phyloP scores from a whole-genome alignment of 306 rosid species.

The Vigna unguiculata region DNA sequence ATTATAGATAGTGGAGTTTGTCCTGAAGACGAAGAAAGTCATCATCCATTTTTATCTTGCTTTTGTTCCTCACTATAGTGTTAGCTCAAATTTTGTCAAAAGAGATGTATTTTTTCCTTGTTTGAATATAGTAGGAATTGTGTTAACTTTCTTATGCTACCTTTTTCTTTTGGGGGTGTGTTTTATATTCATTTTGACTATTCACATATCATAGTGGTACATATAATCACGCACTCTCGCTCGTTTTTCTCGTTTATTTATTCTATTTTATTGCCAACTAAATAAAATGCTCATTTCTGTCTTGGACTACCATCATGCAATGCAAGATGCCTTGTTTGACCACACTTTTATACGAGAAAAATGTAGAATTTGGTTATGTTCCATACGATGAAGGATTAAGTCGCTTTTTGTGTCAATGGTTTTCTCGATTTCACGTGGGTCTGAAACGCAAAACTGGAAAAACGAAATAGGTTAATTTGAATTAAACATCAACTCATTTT shows the following conservation, averaged over 20 bases:
- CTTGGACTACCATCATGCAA: neutral
- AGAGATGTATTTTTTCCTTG: conserved; percentile 26
- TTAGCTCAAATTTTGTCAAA: conserved; percentile 48
- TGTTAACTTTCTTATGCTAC: neutral
- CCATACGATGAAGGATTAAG: neutral
- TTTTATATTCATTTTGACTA: neutral
- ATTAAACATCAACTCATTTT: neutral
- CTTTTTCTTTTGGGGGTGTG: neutral
- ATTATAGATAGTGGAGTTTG: conserved; percentile 67
- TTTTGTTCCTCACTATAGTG: conserved; percentile 3
- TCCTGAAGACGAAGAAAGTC: conserved; percentile 38
- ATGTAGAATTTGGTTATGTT: neutral
- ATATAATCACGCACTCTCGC: neutral
- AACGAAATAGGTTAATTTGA: neutral
- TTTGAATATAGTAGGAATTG: neutral
- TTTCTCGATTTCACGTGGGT: neutral
- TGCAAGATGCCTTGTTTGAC: neutral
- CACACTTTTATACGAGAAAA: neutral
- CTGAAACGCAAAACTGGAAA: neutral
- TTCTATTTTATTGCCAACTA: neutral
- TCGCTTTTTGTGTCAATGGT: neutral
- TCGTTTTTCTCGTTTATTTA: neutral
- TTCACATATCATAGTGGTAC: neutral
- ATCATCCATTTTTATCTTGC: neutral
- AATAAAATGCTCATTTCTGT: neutral